These are phyloP conservation scores for Parasitella parasitica DNA, from an alignment of 371 early-diverging fungal species.

Conservation along the genomic window DNA sequence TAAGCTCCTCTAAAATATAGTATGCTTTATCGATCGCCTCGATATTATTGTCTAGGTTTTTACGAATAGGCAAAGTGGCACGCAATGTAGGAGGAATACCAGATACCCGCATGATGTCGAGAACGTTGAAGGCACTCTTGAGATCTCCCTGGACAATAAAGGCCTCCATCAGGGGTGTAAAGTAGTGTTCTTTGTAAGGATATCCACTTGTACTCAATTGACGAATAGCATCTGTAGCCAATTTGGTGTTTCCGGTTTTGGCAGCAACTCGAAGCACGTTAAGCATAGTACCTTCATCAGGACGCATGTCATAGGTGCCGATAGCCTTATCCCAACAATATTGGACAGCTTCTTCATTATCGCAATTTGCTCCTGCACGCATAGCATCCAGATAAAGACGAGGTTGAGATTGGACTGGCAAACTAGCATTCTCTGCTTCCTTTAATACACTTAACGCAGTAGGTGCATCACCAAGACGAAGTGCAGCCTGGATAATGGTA, in stretches of 20 bases:
- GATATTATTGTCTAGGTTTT: constrained; percentile 23
- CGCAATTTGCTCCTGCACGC: constrained; percentile 43
- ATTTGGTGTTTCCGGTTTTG: constrained; percentile 49
- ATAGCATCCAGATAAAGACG: constrained; percentile 49
- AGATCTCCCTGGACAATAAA: constrained; percentile 55
- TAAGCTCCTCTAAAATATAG: constrained; percentile 51
- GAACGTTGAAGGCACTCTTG: constrained; percentile 64
- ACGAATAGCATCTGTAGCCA: constrained; percentile 63
- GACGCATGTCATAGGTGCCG: constrained; percentile 30
- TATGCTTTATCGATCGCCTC: constrained; percentile 52
- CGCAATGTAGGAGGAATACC: constrained; percentile 48
- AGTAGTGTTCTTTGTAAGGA: constrained; percentile 64
- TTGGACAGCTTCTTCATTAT: constrained; percentile 38
- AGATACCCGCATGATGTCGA: constrained; percentile 65
- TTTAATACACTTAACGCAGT: constrained; percentile 49
- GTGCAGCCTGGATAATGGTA: constrained; percentile 40
- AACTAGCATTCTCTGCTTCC: constrained; percentile 46
- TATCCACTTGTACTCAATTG: constrained; percentile 54
- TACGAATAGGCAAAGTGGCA: constrained; percentile 39
- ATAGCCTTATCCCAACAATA: constrained; percentile 59
- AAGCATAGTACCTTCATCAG: constrained; percentile 69
- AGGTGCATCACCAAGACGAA: constrained; percentile 33
- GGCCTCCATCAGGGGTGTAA: constrained; percentile 71
- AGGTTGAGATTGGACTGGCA: constrained; percentile 42
- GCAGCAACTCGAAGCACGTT: constrained; percentile 62